Evolutionary conservation across 2,329 filamentous ascomycete genomes (phyloP).

Genomic region (Parasarocladium wereldwijsianum): DNA sequence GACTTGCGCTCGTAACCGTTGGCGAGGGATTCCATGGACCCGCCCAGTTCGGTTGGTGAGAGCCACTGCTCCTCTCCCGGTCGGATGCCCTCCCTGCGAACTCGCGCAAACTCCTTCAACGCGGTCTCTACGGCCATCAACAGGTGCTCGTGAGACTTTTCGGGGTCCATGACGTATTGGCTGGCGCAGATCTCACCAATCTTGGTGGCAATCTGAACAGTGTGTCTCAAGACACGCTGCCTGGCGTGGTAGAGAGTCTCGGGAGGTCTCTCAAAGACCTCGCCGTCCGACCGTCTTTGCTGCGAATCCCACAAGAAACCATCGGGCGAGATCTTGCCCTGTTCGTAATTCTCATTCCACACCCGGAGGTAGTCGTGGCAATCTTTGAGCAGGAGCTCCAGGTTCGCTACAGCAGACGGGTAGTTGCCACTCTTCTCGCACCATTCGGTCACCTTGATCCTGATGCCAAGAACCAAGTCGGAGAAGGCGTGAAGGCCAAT

Average conservation of each 20-base stretch:
- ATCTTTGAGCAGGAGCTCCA: conserved; percentile 63
- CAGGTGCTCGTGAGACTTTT: conserved; percentile 58
- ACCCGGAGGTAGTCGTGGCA: conserved; percentile 38
- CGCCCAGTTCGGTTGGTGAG: conserved; percentile 56
- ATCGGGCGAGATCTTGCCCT: conserved; percentile 27
- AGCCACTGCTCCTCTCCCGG: conserved; percentile 60
- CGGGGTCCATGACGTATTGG: conserved; percentile 57
- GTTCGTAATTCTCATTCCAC: conserved; percentile 43
- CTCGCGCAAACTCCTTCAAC: conserved; percentile 57
- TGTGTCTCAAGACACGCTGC: conserved; percentile 56
- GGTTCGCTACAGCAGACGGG: conserved; percentile 55
- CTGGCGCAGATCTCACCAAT: conserved; percentile 71
- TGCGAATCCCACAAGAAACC: conserved; percentile 14
- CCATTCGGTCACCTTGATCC: conserved; percentile 66
- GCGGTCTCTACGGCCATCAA: conserved; percentile 71
- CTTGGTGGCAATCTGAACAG: conserved; percentile 66
- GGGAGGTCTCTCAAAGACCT: too few relatives aligned
- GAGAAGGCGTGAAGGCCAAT: conserved; percentile 75
- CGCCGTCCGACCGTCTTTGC: conserved; percentile 7
- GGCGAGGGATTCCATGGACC: conserved; percentile 59
- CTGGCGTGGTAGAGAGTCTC: conserved; percentile 43
- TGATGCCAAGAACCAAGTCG: conserved; percentile 80
- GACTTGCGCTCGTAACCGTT: conserved; percentile 60
- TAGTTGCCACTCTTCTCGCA: conserved; percentile 64
- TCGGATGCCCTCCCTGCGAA: conserved; percentile 52